Evolutionary conservation across 2,329 filamentous ascomycete species (phyloP).

Genomic region (Magnaporthiopsis poae): DNA sequence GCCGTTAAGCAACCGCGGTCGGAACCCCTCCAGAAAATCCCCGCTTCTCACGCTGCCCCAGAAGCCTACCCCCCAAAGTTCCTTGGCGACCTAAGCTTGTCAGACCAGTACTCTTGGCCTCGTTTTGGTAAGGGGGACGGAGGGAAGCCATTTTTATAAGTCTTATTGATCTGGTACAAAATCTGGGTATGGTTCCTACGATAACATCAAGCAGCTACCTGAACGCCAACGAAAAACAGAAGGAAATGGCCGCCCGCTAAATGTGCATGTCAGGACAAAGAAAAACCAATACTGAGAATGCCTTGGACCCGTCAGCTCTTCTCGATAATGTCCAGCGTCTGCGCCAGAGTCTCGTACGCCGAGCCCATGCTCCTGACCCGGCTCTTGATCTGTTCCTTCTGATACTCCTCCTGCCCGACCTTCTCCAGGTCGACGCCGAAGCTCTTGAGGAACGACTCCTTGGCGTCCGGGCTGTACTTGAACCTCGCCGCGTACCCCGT

Average conservation of each 20-base stretch:
- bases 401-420: neutral
- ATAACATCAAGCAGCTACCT: neutral
- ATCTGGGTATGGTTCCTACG: neutral
- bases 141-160: neutral
- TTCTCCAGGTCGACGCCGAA: neutral
- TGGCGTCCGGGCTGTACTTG: neutral
- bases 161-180: neutral
- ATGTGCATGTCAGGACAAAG: neutral
- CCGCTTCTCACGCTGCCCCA: neutral
- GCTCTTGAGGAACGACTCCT: neutral
- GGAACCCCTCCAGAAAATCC: neutral
- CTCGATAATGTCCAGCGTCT: neutral
- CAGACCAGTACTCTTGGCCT: neutral
- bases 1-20: neutral
- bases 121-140: too few relatives aligned
- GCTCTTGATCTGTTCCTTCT: neutral
- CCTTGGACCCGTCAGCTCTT: neutral
- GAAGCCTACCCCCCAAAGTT: neutral
- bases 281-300: neutral
- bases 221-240: neutral
- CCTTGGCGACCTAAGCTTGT: neutral
- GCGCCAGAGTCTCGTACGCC: neutral
- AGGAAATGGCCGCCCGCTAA: neutral
- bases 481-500: neutral
- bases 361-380: neutral